Base-by-base conservation (phyloP, 805 yeast genomes). In the Lachancea cidri region DNA sequence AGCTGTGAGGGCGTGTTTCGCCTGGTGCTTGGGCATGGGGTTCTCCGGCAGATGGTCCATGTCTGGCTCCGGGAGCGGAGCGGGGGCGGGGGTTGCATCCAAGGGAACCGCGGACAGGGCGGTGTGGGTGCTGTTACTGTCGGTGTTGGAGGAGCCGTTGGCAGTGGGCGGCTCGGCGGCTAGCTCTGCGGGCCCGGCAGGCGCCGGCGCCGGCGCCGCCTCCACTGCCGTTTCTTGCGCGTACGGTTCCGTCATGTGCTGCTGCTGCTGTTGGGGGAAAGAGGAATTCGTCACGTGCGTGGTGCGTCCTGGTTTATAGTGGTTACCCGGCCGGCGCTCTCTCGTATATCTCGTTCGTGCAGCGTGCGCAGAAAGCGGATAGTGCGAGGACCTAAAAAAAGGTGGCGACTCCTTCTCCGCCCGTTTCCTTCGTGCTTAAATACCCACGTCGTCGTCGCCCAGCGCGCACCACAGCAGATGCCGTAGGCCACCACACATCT, bases 11-110 rank as follows among this genome's bases (percentile, higher is more conserved):
- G 91, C 86, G 57, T 82, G 89, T 56, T 83, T 83, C 53, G 76
- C 74, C 65, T 93, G 98, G 64, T 93, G 97, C 38, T 74, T 71
- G 18, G 93, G 91, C 51, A 85, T 66, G 14, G 95, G 91, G 48
- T 70, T 57, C 9, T 53, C 68, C 2, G 91, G 86, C 17, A 83
- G 67, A 49, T 81, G 79, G 53, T 76, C 55, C 81, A 81, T 74
- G 53, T 82, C 88, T 0, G 89, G 87, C 57, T 83, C 88, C 3
- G 71, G 57, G 1, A 84, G 76, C 1, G 93, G 93, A 43, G 77
- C 74, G 9, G 93, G 89, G 3, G 89, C 91, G 2, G 93, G 87
- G 11, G 37, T 52, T 3, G 29, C 27, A 38, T 15, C 16, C 29
- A n/a, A 5, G 36, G 39, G 33, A 42, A 33, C 33, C 31, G 27